phyloP scores from a whole-genome alignment of 2,329 filamentous ascomycete genomes.

The Neospermospora avenae region DNA sequence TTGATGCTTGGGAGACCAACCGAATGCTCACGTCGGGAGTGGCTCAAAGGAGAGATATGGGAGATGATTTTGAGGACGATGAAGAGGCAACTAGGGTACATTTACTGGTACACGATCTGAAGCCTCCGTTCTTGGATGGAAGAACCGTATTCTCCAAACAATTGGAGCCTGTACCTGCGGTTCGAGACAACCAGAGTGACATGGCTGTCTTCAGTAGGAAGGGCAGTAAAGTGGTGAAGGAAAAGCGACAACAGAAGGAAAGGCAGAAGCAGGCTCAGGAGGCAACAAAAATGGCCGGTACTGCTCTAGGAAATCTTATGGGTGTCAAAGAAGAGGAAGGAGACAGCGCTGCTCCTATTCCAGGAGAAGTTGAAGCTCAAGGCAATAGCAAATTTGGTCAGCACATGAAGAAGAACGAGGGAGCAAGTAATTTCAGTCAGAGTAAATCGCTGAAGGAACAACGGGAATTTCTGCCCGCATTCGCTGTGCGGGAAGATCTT shows the following conservation, averaged over 20 bases:
- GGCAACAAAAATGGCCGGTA: slow-evolving; percentile 89
- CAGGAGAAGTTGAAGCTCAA: slow-evolving; percentile 65
- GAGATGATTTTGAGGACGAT: slow-evolving; percentile 81
- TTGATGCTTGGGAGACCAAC: slow-evolving; percentile 98
- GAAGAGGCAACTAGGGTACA: slow-evolving; percentile 88
- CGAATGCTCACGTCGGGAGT: slow-evolving; percentile 97
- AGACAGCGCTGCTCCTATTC: slow-evolving; percentile 79
- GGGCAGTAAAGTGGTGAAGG: slow-evolving; percentile 88
- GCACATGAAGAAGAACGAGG: slow-evolving; percentile 83
- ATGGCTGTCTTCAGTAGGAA: slow-evolving; percentile 98
- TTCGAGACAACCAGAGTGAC: slow-evolving; percentile 91
- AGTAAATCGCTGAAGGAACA: slow-evolving; percentile 90
- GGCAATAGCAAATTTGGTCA: slow-evolving; percentile 78
- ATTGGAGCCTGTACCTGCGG: slow-evolving; percentile 87
- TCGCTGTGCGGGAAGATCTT: slow-evolving; percentile 92
- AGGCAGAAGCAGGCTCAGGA: slow-evolving; percentile 92
- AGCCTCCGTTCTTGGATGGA: slow-evolving; percentile 91
- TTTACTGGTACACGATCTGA: slow-evolving; percentile 86
- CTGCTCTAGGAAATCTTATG: slow-evolving; percentile 90
- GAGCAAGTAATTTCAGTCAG: slow-evolving; percentile 87
- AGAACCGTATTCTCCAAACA: slow-evolving; percentile 97
- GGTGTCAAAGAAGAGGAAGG: slow-evolving; percentile 91
- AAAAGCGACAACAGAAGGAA: slow-evolving; percentile 87
- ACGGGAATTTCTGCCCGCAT: slow-evolving; percentile 88
- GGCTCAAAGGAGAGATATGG: slow-evolving; percentile 80